Base-by-base conservation (phyloP, 2,329 filamentous ascomycete species). In the Fusarium sp. region DNA sequence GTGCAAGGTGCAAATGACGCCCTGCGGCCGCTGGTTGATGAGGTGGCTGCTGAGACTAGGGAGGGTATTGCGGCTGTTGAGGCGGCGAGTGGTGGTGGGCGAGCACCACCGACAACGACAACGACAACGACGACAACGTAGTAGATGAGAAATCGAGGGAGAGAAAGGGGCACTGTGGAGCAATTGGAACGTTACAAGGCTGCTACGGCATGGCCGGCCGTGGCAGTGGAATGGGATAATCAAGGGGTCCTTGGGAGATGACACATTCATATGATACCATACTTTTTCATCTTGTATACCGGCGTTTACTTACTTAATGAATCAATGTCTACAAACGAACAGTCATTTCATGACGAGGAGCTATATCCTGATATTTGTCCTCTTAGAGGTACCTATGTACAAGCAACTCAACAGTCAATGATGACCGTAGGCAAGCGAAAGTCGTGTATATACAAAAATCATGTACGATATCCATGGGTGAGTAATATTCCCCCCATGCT, bases 1-100 rank as follows among this genome's bases (percentile, higher is more conserved):
- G 84, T 91, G 40, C 85, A 86, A 64, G 85, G 83, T 6, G 90
- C 90, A 2, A 88, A 87, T 69, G 84, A 75, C 50, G 84, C 87
- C 66, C 82, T 90, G 64, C 84, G 81, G 14, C 84, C 80, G 22
- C 82, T 89, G 6, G 85, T 84, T 9, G 85, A 84, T 17, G 86
- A 87, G 64, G 75, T 91, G 27, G 87, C 86, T 4, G 79, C 76
- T 20, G 89, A 90, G 83, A 86, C 87, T 52, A 81, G 87, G 69
- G 80, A 80, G 37, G 74, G 76, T 7, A 69, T 77, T 15, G 65
- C 32, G 17, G 76, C 71, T 17, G 68, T 78, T n/a, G 75, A 78
- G 32, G 71, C 45, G 47, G 47, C 69, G 25, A 63, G 63, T 47
- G 58, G 61, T n/a, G 54, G 68, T 54, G 47, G 54, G 27, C 47